These are phyloP conservation scores for Orbilia brochopaga DNA, from an alignment of 2,329 filamentous ascomycete genomes.

Conservation along the genomic window DNA sequence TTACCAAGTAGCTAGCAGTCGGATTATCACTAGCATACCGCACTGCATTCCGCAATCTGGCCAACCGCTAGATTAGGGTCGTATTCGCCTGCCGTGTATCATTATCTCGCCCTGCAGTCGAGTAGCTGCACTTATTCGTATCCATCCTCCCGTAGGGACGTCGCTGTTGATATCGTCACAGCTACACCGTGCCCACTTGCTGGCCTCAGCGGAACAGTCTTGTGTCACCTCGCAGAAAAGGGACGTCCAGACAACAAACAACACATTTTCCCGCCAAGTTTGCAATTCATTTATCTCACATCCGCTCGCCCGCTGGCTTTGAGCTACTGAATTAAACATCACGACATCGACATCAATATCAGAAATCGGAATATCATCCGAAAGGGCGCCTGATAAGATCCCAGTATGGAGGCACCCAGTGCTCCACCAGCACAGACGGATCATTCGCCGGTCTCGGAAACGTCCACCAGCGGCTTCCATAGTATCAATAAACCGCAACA, in stretches of 20 bases:
- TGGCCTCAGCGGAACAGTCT: too few species aligned
- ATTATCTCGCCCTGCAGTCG: neutral
- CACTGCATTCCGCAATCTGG: too few species aligned
- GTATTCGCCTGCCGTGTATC: too few species aligned
- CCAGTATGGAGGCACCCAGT: neutral
- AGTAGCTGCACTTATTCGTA: too few species aligned
- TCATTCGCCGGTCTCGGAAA: neutral
- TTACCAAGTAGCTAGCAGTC: too few species aligned
- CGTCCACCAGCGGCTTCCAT: conserved; percentile 7
- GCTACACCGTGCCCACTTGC: too few species aligned
- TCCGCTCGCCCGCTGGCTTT: neutral
- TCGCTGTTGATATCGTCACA: neutral
- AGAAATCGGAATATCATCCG: too few species aligned
- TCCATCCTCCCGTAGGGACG: neutral
- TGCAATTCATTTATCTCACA: neutral
- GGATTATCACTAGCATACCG: too few species aligned
- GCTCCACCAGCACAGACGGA: neutral
- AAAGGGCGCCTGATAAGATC: too few species aligned
- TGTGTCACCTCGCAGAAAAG: conserved; percentile 10
- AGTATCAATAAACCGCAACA: conserved; percentile 2
- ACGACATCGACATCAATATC: neutral
- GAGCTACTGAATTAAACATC: neutral
- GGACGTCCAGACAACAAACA: neutral
- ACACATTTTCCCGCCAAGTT: neutral
- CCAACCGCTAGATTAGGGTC: too few species aligned